Conservation (phyloP, 768 basidiomycete species). For the Xerocomellus chrysenteron region DNA sequence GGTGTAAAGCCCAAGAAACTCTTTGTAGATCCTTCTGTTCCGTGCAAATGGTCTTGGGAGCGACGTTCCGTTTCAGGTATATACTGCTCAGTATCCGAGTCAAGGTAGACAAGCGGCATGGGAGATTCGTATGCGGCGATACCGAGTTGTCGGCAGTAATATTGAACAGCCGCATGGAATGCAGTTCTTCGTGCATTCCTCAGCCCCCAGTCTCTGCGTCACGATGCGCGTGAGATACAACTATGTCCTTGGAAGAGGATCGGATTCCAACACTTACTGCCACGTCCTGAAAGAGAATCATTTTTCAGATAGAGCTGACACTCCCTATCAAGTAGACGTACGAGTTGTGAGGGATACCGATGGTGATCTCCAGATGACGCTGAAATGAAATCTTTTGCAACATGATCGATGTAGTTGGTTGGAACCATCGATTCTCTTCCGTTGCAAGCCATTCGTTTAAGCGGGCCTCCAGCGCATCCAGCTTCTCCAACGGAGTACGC, state of each 20-base stretch:
- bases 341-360: conserved; percentile 58
- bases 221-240: conserved; percentile 4
- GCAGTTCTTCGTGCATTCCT: conserved; percentile 64
- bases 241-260: not conserved
- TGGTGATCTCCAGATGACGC: conserved; percentile 64
- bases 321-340: conserved; percentile 23
- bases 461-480: conserved; percentile 65
- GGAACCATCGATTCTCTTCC: conserved; percentile 79
- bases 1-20: conserved; percentile 32
- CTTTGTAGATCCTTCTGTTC: conserved; percentile 12
- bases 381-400: conserved; percentile 67
- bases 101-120: conserved; percentile 54
- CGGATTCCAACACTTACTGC: conserved; percentile 28
- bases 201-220: conserved; percentile 56
- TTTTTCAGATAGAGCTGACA: conserved; percentile 2
- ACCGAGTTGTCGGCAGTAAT: conserved; percentile 67
- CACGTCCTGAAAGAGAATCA: conserved; percentile 28
- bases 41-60: conserved; percentile 6
- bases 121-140: conserved; percentile 61
- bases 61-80: conserved; percentile 1
- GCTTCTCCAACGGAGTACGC: conserved; percentile 68
- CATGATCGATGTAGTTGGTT: conserved; percentile 61
- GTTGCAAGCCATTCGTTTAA: conserved; percentile 76
- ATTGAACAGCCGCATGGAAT: conserved; percentile 75
- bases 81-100: conserved; percentile 19